Evolutionary conservation across 73 alveolate species (phyloP).

Genomic region (Stentor coeruleus): DNA sequence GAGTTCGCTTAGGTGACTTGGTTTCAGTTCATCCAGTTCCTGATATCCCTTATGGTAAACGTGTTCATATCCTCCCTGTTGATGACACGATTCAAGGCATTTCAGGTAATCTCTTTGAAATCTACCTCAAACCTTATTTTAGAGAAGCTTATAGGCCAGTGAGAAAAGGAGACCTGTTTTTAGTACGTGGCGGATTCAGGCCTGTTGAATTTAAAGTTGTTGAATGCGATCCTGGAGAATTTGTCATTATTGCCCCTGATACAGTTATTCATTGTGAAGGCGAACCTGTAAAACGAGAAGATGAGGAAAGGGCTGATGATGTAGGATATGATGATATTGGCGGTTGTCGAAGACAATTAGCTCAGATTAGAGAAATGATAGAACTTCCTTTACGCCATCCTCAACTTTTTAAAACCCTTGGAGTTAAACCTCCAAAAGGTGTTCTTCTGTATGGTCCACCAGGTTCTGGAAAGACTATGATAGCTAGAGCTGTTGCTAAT

Average conservation of each 20-base stretch:
- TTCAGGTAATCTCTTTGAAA: conserved; percentile 91
- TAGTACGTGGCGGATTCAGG: conserved; percentile 97
- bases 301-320: conserved; percentile 88
- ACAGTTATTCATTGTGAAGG: conserved; percentile 88
- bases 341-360: conserved; percentile 98
- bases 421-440: conserved; percentile 99
- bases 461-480: conserved; percentile 91
- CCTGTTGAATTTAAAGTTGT: conserved; percentile 98
- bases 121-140: conserved; percentile 96
- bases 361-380: conserved; percentile 86
- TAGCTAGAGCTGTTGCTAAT: conserved; percentile 98
- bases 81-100: conserved; percentile 98
- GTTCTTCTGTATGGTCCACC: conserved; percentile 97
- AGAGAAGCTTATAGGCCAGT: conserved; percentile 98
- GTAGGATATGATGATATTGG: conserved; percentile 97
- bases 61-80: conserved; percentile 93
- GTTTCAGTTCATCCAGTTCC: conserved; percentile 73
- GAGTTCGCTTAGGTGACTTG: conserved; percentile 87
- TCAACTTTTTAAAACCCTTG: conserved; percentile 92
- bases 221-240: conserved; percentile 97
- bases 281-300: conserved; percentile 93
- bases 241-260: conserved; percentile 95
- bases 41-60: conserved; percentile 91
- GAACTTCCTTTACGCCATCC: conserved; percentile 98
- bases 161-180: conserved; percentile 95